phyloP scores from a whole-genome alignment of 139 green algal genomes.

The Tetraselmis striata region DNA sequence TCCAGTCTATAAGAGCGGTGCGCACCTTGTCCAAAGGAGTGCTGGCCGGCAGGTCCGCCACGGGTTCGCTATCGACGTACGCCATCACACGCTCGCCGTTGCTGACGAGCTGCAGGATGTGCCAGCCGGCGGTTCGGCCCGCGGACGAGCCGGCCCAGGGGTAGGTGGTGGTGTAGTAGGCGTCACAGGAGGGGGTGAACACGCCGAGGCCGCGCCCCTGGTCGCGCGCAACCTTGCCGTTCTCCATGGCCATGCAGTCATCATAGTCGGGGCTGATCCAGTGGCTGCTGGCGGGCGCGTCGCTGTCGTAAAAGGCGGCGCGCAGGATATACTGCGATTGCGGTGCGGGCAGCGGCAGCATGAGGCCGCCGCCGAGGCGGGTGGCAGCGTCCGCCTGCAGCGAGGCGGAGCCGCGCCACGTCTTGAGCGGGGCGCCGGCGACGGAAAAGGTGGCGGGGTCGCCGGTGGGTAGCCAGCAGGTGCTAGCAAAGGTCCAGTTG shows the following conservation, averaged over 20 bases:
- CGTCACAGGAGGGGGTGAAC: not conserved
- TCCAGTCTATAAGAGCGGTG: too few species aligned
- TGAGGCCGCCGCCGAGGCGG: conserved; percentile 1
- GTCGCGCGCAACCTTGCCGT: not conserved
- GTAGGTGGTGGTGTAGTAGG: conserved; percentile 3
- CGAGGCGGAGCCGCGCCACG: not conserved
- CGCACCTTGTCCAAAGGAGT: not conserved
- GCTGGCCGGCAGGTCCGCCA: not conserved
- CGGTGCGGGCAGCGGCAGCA: not conserved
- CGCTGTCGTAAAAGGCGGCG: conserved; percentile 14
- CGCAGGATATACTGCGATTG: conserved; percentile 8
- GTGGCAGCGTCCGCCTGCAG: conserved; percentile 13
- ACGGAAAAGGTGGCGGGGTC: conserved; percentile 12
- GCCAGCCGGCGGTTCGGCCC: conserved; percentile 7
- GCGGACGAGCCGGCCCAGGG: not conserved
- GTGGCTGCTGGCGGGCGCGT: conserved; percentile 6
- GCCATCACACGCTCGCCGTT: conserved; percentile 1
- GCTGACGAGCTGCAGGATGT: conserved; percentile 8
- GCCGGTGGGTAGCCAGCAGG: conserved; percentile 5
- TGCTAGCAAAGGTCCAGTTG: not conserved
- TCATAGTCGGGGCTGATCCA: conserved; percentile 23
- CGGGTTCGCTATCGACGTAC: not conserved
- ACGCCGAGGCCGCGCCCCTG: not conserved
- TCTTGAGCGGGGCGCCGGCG: not conserved
- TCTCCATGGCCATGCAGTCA: not conserved